phyloP scores from a whole-genome alignment of 306 rosid species.

The Dicorynia guianensis region DNA sequence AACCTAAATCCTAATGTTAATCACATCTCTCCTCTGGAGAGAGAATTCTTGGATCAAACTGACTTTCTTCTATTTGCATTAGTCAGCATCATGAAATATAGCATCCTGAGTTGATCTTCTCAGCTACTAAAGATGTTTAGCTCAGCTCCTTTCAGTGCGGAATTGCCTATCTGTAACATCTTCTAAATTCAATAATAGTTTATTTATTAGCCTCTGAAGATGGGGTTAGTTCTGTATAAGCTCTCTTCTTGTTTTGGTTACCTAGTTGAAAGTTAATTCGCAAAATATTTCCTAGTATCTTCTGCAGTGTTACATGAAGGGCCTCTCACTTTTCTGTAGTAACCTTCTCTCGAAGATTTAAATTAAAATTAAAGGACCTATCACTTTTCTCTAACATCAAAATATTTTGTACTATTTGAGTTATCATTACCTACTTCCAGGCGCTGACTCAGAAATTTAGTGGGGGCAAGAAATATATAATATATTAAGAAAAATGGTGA shows the following conservation, averaged over 20 bases:
- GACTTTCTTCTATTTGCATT: neutral
- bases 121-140: neutral
- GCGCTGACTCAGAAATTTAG: too few relatives aligned
- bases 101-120: neutral
- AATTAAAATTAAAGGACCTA: conserved; percentile 4
- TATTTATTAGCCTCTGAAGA: neutral
- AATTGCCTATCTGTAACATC: too few relatives aligned
- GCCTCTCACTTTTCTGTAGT: neutral
- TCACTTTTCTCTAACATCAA: neutral
- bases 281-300: neutral
- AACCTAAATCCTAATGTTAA: neutral
- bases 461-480: too few relatives aligned
- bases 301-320: conserved; percentile 4
- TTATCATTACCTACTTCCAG: too few relatives aligned
- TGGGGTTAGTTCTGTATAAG: conserved; percentile 5
- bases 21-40: neutral
- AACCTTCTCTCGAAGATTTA: conserved; percentile 7
- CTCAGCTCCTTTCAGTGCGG: neutral
- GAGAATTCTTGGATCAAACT: neutral
- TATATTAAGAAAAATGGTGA: too few relatives aligned
- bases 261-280: neutral
- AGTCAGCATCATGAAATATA: conserved; percentile 13
- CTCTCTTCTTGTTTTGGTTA: neutral
- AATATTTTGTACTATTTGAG: neutral
- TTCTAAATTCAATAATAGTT: conserved; percentile 2